Evolutionary conservation across 331 rosid species (phyloP).

Genomic region (Malus hybrid): DNA sequence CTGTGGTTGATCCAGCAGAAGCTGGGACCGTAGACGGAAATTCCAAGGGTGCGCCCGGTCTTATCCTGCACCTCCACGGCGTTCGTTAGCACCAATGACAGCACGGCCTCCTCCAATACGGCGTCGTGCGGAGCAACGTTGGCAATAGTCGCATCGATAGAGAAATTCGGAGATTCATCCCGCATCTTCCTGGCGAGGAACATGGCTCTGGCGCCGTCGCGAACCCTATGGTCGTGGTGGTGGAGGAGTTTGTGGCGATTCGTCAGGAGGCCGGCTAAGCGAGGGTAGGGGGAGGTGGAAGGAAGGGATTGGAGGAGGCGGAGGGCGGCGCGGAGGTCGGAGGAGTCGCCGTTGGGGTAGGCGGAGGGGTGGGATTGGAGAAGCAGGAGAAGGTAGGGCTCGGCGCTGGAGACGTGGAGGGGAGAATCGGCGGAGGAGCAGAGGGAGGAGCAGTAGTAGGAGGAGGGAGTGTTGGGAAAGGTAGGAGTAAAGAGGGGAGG

Average conservation of each 20-base stretch:
- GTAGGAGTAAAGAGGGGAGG: background rate
- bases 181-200: constrained; percentile 29
- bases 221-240: constrained; percentile 5
- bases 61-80: constrained; percentile 77
- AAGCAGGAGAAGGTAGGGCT: constrained; percentile 17
- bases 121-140: background rate
- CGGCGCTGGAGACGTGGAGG: constrained; percentile 19
- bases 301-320: constrained; percentile 42
- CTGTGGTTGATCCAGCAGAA: constrained; percentile 82
- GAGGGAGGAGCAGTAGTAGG: constrained; percentile 33
- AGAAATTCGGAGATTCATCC: background rate
- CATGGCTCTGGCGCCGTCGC: constrained; percentile 33
- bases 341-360: constrained; percentile 19
- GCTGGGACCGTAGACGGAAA: constrained; percentile 40
- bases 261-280: constrained; percentile 50
- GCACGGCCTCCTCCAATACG: constrained; percentile 43
- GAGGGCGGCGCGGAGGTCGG: constrained; percentile 66
- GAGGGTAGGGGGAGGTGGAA: constrained; percentile 12
- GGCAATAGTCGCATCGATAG: background rate
- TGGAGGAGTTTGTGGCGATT: constrained; percentile 31
- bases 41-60: constrained; percentile 41
- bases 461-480: background rate
- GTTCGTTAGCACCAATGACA: constrained; percentile 66
- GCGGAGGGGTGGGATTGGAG: constrained; percentile 5
- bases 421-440: constrained; percentile 28